A percentile compares a stretch with the other conserved stretches of the same genome.
phyloP scores from a whole-genome alignment of 2,329 filamentous ascomycete species.

The Talaromyces atroroseus region DNA sequence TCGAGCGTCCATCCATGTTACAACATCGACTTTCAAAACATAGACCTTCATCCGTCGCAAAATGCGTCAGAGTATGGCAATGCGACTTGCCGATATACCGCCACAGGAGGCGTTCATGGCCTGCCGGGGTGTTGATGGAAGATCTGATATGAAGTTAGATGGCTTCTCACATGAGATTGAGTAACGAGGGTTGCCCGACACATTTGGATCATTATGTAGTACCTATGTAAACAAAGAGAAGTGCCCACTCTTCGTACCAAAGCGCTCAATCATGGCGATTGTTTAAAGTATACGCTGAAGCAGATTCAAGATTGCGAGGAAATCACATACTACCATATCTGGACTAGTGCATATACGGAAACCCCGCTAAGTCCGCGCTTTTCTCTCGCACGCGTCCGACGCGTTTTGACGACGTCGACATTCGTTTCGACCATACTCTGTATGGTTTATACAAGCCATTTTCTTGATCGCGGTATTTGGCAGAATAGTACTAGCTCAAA shows the following conservation, averaged over 20 bases:
- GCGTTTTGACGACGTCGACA: not conserved
- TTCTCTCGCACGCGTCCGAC: slow-evolving; percentile 3
- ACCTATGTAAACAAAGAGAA: not conserved
- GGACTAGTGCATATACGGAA: not conserved
- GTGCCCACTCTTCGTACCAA: no score
- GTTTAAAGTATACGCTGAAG: not conserved
- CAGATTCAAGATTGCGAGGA: not conserved
- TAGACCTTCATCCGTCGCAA: slow-evolving; percentile 28
- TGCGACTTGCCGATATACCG: slow-evolving; percentile 34
- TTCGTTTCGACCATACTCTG: not conserved
- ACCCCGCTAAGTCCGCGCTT: not conserved
- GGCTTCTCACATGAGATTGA: not conserved
- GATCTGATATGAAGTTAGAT: not conserved
- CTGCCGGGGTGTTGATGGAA: slow-evolving; percentile 15
- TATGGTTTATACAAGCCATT: not conserved
- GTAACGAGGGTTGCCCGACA: no score
- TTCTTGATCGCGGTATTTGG: not conserved
- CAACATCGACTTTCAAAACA: slow-evolving; percentile 44
- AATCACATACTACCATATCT: not conserved
- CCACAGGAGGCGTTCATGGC: slow-evolving; percentile 35
- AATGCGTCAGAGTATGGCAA: slow-evolving; percentile 29
- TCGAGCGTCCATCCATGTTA: slow-evolving; percentile 47
- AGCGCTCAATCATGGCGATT: not conserved
- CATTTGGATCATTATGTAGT: no score
- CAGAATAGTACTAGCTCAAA: not conserved